phyloP scores from a whole-genome alignment of 208 protist genomes.

The Novymonas esmeraldas region DNA sequence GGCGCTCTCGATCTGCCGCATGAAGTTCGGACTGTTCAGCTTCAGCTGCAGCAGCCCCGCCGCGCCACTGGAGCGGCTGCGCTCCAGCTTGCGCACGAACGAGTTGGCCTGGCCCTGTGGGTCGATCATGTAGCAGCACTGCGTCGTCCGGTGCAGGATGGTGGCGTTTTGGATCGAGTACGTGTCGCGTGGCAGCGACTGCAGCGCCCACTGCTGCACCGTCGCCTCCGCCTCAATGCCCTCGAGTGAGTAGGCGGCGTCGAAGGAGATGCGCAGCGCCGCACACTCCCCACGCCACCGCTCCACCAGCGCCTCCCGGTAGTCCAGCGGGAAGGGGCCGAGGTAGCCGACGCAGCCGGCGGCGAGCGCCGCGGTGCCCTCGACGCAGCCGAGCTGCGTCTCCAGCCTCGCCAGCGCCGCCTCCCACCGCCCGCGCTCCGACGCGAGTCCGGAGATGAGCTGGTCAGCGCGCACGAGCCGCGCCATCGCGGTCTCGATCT shows the following conservation, averaged over 20 bases:
- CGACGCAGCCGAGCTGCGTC: conserved; percentile 56
- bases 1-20: conserved; percentile 93
- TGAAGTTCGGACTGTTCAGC: conserved; percentile 89
- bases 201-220: conserved; percentile 93
- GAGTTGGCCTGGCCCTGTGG: conserved; percentile 94
- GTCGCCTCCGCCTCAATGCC: conserved; percentile 87
- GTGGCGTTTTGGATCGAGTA: conserved; percentile 93
- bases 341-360: conserved; percentile 92
- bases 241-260: conserved; percentile 79
- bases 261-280: conserved; percentile 63
- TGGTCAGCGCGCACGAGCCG: conserved; percentile 87
- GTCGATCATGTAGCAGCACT: conserved; percentile 95
- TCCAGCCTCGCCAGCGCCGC: conserved; percentile 62
- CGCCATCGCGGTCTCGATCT: conserved; percentile 85
- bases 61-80: conserved; percentile 46
- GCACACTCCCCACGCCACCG: conserved; percentile 67
- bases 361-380: conserved; percentile 83
- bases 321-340: conserved; percentile 86
- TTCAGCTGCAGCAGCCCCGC: conserved; percentile 90
- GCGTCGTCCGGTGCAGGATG: conserved; percentile 78
- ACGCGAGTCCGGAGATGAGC: conserved; percentile 85
- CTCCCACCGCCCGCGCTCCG: conserved; percentile 83
- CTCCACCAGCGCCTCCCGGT: conserved; percentile 67
- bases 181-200: conserved; percentile 93
- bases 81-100: conserved; percentile 93